Conservation (phyloP, 23 red algal species). For the Chondrus crispus region DNA sequence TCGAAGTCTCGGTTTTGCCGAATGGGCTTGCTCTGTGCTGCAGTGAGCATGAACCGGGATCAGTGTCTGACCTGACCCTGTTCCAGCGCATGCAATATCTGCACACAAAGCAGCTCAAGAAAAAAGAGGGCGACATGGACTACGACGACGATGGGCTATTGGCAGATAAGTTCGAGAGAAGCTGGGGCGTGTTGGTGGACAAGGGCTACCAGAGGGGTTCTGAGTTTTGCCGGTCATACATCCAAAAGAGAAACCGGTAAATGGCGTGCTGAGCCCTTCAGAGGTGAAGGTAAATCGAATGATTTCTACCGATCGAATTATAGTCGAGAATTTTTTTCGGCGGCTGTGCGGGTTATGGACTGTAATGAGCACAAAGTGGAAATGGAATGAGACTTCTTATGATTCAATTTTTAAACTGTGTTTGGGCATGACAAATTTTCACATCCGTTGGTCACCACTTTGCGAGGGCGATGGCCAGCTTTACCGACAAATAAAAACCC, state of each 20-base stretch:
- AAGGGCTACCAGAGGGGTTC: background rate
- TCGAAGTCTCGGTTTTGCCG: slow-evolving; percentile 15
- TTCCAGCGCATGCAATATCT: background rate
- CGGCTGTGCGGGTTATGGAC: background rate
- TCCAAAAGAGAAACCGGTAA: background rate
- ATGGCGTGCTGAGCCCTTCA: background rate
- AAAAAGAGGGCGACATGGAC: background rate
- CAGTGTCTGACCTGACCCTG: background rate
- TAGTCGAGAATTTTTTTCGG: background rate
- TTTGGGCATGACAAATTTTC: background rate
- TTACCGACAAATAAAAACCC: no score
- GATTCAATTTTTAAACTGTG: background rate
- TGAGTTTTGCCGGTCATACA: background rate
- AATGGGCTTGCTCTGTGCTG: background rate
- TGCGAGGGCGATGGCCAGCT: no score
- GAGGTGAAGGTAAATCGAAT: background rate
- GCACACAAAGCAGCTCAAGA: background rate
- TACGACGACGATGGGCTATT: background rate
- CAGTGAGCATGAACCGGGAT: background rate
- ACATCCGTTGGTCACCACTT: background rate
- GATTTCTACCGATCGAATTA: background rate
- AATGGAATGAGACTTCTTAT: background rate
- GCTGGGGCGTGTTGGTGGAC: background rate
- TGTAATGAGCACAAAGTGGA: background rate
- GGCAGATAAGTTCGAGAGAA: background rate